Percentiles rank a stretch among this genome's conserved stretches.
phyloP scores from a whole-genome alignment of 2,329 filamentous ascomycete species.

The Alternaria incomplexa region DNA sequence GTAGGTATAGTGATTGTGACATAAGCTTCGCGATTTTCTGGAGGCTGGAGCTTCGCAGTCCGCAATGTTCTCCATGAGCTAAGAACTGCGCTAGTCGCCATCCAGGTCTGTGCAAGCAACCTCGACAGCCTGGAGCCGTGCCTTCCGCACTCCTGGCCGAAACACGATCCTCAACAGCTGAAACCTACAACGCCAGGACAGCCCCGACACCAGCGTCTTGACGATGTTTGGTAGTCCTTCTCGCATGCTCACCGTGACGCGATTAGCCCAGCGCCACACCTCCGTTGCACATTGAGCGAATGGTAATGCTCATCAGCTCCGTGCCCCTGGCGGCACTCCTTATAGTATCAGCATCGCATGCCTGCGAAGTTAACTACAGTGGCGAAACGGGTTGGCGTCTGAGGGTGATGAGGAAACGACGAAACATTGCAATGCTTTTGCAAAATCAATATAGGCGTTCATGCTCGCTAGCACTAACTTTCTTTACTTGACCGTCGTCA shows the following conservation, averaged over 20 bases:
- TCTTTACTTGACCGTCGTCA: constrained; percentile 3
- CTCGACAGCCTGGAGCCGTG: background rate
- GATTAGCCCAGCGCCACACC: background rate
- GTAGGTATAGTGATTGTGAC: background rate
- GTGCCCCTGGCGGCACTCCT: constrained; percentile 3
- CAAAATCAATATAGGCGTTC: constrained; percentile 5
- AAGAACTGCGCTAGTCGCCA: background rate
- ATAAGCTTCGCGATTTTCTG: background rate
- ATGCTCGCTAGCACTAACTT: background rate
- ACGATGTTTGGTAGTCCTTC: constrained; percentile 12
- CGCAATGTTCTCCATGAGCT: background rate
- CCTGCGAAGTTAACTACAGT: constrained; percentile 7
- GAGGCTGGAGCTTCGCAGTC: background rate
- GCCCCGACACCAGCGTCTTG: constrained; percentile 33
- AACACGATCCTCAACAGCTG: constrained; percentile 22
- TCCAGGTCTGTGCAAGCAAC: background rate
- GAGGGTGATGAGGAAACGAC: background rate
- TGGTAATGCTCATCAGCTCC: constrained; percentile 1
- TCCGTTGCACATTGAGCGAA: constrained; percentile 8
- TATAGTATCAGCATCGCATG: constrained; percentile 7
- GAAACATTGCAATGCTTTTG: constrained; percentile 15
- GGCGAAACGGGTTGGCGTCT: constrained; percentile 24
- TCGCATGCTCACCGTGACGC: constrained; percentile 7
- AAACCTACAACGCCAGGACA: constrained; percentile 31
- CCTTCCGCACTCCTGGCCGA: constrained; percentile 13